Percentiles rank a stretch among this genome's conserved stretches.
Evolutionary conservation across 2,329 filamentous ascomycete species (phyloP).

Genomic region (Fusarium proliferatum): DNA sequence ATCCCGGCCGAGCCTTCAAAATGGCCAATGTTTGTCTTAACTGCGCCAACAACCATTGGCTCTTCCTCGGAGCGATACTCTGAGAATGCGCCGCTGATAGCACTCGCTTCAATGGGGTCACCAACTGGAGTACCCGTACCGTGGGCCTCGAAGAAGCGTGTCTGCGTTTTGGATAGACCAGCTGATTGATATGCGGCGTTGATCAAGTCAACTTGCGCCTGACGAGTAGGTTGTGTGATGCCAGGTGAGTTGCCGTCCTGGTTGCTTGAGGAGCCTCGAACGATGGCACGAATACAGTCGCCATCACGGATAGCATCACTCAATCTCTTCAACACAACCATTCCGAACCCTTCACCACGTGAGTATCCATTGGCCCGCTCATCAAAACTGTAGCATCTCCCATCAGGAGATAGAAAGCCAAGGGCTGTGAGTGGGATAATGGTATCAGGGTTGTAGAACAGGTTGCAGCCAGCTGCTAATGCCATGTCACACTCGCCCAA

Average conservation of each 20-base stretch:
- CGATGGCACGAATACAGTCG: constrained; percentile 2
- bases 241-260: constrained; percentile 1
- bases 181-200: neutral
- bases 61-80: neutral
- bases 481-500: constrained; percentile 7
- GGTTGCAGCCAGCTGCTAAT: constrained; percentile 1
- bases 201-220: constrained; percentile 7
- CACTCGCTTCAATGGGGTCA: constrained; percentile 6
- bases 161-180: neutral
- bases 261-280: constrained; percentile 4
- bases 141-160: constrained; percentile 3
- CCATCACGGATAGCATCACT: constrained; percentile 3
- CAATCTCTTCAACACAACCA: neutral
- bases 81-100: constrained; percentile 5
- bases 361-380: neutral
- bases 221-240: neutral
- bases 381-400: constrained; percentile 4
- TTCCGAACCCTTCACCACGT: neutral
- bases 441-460: constrained; percentile 7
- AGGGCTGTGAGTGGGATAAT: constrained; percentile 3
- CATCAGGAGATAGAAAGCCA: constrained; percentile 2
- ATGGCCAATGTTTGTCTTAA: constrained; percentile 6
- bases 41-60: neutral
- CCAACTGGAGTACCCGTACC: constrained; percentile 1
- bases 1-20: neutral